Evolutionary conservation across 805 yeast genomes (phyloP).

Genomic region (Wickerhamomyces rabaulensis): DNA sequence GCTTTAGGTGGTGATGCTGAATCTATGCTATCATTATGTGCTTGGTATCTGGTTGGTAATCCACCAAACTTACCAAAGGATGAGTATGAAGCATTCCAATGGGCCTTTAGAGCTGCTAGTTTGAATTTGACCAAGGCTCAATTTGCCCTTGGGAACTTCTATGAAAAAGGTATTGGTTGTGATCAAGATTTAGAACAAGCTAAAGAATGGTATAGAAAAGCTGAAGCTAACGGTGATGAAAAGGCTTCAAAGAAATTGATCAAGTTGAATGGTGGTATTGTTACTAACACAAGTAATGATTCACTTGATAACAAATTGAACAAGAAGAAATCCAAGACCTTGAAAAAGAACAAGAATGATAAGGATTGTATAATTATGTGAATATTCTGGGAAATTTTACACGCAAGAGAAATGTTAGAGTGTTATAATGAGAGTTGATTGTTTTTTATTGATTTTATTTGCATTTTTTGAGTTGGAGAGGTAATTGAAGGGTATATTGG

Average conservation of each 20-base stretch:
- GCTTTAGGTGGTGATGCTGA: constrained; percentile 84
- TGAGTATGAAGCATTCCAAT: constrained; percentile 83
- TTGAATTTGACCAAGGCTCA: constrained; percentile 77
- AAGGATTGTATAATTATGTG: constrained; percentile 21
- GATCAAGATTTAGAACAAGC: constrained; percentile 51
- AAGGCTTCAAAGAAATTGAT: constrained; percentile 39
- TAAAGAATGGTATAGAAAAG: constrained; percentile 68
- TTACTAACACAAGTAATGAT: neutral
- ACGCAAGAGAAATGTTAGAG: too few species aligned
- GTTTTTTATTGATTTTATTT: too few species aligned
- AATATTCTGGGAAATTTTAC: too few species aligned
- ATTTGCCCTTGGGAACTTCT: constrained; percentile 76
- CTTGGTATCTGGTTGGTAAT: constrained; percentile 93
- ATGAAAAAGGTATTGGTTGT: constrained; percentile 86
- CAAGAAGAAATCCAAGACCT: constrained; percentile 6
- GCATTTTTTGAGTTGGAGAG: too few species aligned
- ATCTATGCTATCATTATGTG: constrained; percentile 91
- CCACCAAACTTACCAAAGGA: constrained; percentile 77
- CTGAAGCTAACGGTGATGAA: constrained; percentile 57
- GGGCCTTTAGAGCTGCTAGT: constrained; percentile 88
- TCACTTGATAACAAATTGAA: neutral
- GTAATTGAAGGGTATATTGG: too few species aligned
- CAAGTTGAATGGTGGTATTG: constrained; percentile 2
- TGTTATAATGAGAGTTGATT: too few species aligned
- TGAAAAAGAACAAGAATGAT: constrained; percentile 11